Evolutionary conservation across 352 stramenopile species (phyloP).

Genomic region (Phytophthora europaea): DNA sequence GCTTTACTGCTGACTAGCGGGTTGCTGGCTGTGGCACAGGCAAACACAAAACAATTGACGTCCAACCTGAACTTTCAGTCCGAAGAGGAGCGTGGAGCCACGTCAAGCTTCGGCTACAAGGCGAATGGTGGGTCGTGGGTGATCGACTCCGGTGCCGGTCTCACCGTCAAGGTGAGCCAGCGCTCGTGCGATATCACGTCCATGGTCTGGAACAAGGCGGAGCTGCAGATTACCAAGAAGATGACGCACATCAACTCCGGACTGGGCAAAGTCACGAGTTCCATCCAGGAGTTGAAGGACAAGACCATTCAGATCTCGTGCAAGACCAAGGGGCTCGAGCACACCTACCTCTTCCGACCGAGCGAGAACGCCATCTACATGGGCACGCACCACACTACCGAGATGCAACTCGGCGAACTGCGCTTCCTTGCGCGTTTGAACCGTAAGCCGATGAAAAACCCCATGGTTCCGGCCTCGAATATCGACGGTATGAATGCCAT

Average conservation of each 20-base stretch:
- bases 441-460: conserved; percentile 44
- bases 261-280: conserved; percentile 46
- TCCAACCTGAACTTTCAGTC: conserved; percentile 37
- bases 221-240: conserved; percentile 60
- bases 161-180: conserved; percentile 52
- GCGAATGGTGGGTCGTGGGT: conserved; percentile 47
- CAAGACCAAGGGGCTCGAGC: conserved; percentile 43
- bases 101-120: conserved; percentile 51
- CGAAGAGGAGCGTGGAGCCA: conserved; percentile 15
- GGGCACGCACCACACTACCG: conserved; percentile 57
- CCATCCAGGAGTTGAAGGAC: conserved; percentile 44
- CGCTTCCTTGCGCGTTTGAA: conserved; percentile 59
- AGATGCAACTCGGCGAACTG: conserved; percentile 50
- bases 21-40: conserved; percentile 19
- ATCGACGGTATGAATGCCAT: conserved; percentile 52
- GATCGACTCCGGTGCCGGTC: conserved; percentile 48
- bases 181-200: conserved; percentile 61
- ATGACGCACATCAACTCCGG: conserved; percentile 65
- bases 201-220: conserved; percentile 56
- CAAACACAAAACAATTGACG: conserved; percentile 32
- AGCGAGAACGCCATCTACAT: conserved; percentile 70
- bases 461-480: conserved; percentile 41
- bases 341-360: conserved; percentile 65
- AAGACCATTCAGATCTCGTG: conserved; percentile 62
- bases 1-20: conserved; percentile 28